Base-by-base conservation (phyloP, 306 rosid genomes). In the Medicago arabica region DNA sequence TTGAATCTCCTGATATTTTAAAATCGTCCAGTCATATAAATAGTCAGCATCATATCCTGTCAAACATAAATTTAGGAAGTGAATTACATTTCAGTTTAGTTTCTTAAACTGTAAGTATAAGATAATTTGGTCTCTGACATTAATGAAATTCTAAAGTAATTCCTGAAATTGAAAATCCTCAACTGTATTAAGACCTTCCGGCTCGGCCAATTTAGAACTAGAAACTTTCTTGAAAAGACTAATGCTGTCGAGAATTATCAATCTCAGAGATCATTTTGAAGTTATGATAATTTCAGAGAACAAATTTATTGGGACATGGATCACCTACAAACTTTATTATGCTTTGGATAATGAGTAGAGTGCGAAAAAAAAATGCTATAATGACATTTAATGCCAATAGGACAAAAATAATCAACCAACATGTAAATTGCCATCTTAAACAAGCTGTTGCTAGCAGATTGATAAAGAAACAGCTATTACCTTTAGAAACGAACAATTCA, bases 11-110 rank as follows among this genome's bases (percentile, higher is more conserved):
- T 89, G 93, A 69, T 74, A 88, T 81, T 91, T 91, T 64, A 87
- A 76, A 79, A 91, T 81, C 49, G 96, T 88, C 96, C 96, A 91
- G 84, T 91, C 93, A 83, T 74, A 91, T 75, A 88, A 81, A 72
- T 68, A 81, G 71, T 91, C 96, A 55, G 72, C 75, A 31, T 84
- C 87, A 71, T 79, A 88, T 81, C 96, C 96, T 91, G 93, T 62
- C 40, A 85, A 82, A 73, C 44, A 55, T 68, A 63, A 47, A 78
- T 25, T 6, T 58, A 31, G 15, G 40, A 60, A 61, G 7, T 3
- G 13, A 61, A 61, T 61, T n/a, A 28, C 11, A 10, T 14, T 13
- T 61, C 43, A 6, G 18, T 61, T 61, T 61, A 61, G 67, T 31
- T 31, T 61, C 2, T 8, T 19, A 7, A 61, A 14, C 7, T 13